Base-by-base conservation (phyloP, 306 rosid species). In the Ziziphus jujuba region DNA sequence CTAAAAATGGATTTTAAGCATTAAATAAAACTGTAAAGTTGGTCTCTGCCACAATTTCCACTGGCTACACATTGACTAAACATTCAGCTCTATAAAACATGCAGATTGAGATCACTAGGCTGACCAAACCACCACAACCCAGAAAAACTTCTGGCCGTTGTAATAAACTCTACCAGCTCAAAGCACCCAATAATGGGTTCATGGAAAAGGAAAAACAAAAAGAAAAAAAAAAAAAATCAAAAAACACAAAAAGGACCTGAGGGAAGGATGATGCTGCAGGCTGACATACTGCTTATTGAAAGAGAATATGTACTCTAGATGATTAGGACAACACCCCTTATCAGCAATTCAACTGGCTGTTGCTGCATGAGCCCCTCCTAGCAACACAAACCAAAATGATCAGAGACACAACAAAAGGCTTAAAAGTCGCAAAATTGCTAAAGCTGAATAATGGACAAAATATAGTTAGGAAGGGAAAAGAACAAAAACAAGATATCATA, bases 311-410 rank as follows among this genome's bases (percentile, higher is more conserved):
- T 70, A 80, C 84, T 84, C 66, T 49, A 62, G 63, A 60, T 71
- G 59, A 72, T 47, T 60, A 77, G 21, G 50, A 55, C 61, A 40
- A 34, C 50, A 61, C 51, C 52, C 47, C 48, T 56, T 44, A 57
- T 56, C 64, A 25, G 66, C 56, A 55, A 77, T 80, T 90, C 84
- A 87, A 58, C 84, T 82, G 44, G 87, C 80, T 44, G 65, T 77
- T 45, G 81, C 72, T 22, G 81, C 78, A 44, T 79, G 84, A 72
- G 80, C 64, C 59, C 88, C 84, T 62, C 89, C 97, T 90, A 47
- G 55, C 24, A 70, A 59, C 73, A 56, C 55, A 75, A 59, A 35
- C 19, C 65, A 67, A 69, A 75, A 70, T 50, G 24, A 72, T 60
- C 66, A 77, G 66, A 67, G 68, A 9, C 52, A 25, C 35, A 59